Evolutionary conservation across 306 rosid genomes (phyloP).

Genomic region (Gastrolobium bilobum): DNA sequence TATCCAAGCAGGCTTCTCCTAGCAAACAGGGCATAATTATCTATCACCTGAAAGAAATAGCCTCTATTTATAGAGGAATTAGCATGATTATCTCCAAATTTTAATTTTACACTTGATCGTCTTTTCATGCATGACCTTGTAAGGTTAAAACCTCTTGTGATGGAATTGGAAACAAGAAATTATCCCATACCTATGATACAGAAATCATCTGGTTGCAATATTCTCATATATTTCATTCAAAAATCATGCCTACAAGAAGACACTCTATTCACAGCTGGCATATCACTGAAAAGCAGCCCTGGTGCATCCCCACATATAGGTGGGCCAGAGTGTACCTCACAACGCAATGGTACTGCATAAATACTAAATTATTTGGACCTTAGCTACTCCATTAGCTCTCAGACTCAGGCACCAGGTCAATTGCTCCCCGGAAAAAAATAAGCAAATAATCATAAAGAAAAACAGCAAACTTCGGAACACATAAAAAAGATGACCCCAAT

Average conservation of each 20-base stretch:
- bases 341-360: not conserved
- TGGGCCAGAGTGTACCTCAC: not conserved
- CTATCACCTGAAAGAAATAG: slow-evolving; percentile 1
- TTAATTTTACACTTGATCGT: not conserved
- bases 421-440: not conserved
- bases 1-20: slow-evolving; percentile 15
- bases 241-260: not conserved
- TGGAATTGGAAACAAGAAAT: not conserved
- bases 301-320: not conserved
- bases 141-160: slow-evolving; percentile 1
- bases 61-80: slow-evolving; percentile 6
- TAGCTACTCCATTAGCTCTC: slow-evolving; percentile 17
- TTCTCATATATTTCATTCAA: slow-evolving; percentile 12
- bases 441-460: slow-evolving; percentile 1
- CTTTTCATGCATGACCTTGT: slow-evolving; percentile 21
- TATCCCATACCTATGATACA: not conserved
- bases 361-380: not conserved
- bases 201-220: not conserved
- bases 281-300: not conserved
- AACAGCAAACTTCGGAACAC: not conserved
- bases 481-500: not conserved
- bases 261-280: not conserved
- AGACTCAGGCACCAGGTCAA: not conserved
- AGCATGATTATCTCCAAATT: slow-evolving; percentile 9
- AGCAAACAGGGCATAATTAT: not conserved